Evolutionary conservation across 129 eudicot species (phyloP), one percentile per base, ranked within the genome.

Genomic region (Helianthus tuberosus): DNA sequence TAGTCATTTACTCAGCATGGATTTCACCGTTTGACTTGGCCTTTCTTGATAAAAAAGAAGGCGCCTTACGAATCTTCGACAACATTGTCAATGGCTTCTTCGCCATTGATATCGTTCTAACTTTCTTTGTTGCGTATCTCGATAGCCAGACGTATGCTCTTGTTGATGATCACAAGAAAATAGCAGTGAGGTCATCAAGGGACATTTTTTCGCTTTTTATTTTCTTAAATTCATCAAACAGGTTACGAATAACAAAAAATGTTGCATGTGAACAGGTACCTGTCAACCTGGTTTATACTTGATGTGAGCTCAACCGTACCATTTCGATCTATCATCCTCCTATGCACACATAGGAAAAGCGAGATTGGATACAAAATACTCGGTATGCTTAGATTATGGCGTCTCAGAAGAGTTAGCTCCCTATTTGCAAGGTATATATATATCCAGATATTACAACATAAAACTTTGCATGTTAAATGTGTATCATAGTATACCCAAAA

Each of bases 111-210:
- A 95, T 95, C 35, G 35, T 91, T 70, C 86, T 95, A 51, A 91
- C 97, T 12, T 95, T 95, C 95, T 95, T 95, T 38, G 96, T 91
- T 68, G 99, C 99, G 13, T 95, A 91, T 61, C 86, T 95, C n/a
- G 94, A 95, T 71, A 77, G 78, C 66, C 82, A 88, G 52, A 60
- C 97, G 7, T 89, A 91, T 78, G 86, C 91, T 57, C 86, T 95
- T 13, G 79, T 91, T 27, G 92, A 95, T 77, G 86, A 95, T 74
- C 99, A 84, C 65, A 87, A 83, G 80, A 95, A 77, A 59, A 95
- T 95, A 74, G 93, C 97, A 66, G 43, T 78, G 57, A 88, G 99
- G 99, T 94, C 75, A 77, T 75, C 51, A 62, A 29, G 11, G 20
- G 46, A 29, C 36, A 13, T 32, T 35, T 11, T 6, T 6, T 5